Conservation (phyloP, 371 early-diverging fungal species). For the Mortierella sp. region DNA sequence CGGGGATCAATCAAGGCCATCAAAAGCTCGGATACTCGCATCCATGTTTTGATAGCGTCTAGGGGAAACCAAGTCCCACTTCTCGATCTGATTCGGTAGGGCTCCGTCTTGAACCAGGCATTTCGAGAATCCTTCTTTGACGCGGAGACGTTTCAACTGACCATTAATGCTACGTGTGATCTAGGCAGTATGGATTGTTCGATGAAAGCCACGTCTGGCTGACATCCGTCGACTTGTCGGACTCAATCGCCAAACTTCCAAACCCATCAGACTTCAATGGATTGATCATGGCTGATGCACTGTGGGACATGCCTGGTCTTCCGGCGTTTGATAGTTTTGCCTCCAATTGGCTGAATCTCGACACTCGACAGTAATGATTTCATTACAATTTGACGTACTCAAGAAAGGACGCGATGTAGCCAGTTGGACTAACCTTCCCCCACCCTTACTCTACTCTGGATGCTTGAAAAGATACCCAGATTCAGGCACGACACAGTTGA, state of each 20-base stretch:
- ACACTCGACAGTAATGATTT: no score
- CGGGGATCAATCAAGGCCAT: constrained; percentile 6
- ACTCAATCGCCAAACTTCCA: constrained; percentile 10
- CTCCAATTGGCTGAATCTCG: no score
- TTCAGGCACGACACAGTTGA: constrained; percentile 56
- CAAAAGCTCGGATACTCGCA: constrained; percentile 23
- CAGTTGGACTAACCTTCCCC: constrained; percentile 59
- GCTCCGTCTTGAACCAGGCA: neutral
- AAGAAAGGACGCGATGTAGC: no score
- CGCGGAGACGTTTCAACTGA: no score
- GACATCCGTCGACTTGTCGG: constrained; percentile 33
- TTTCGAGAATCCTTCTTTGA: no score
- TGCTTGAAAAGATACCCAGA: constrained; percentile 31
- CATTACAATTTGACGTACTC: no score
- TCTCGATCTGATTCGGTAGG: constrained; percentile 23
- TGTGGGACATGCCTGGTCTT: constrained; percentile 55
- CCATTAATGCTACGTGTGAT: no score
- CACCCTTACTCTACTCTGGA: neutral
- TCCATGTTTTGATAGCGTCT: constrained; percentile 32
- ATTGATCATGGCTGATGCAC: constrained; percentile 39
- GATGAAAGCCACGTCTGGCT: constrained; percentile 28
- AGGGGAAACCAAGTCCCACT: constrained; percentile 11
- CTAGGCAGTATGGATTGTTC: constrained; percentile 24
- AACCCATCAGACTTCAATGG: constrained; percentile 33
- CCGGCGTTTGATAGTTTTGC: constrained; percentile 62